These are phyloP conservation scores for Aureobasidium uvarum DNA, from an alignment of 2,329 filamentous ascomycete genomes.

Conservation along the genomic window DNA sequence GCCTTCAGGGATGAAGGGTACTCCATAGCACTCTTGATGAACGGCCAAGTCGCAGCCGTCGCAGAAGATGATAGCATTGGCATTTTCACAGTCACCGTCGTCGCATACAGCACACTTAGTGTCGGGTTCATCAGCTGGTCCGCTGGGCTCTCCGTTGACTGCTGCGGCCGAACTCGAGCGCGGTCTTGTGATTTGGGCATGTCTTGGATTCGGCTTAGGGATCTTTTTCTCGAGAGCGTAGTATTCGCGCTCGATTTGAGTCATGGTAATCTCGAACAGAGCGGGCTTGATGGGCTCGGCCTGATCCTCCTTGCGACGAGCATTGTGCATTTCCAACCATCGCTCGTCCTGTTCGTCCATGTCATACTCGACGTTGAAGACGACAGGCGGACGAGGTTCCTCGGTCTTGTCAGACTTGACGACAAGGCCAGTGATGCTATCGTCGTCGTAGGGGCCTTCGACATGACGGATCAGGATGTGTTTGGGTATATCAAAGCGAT, in stretches of 20 bases:
- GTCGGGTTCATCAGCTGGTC: constrained; percentile 84
- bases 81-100: constrained; percentile 99
- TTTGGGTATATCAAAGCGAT: constrained; percentile 78
- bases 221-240: constrained; percentile 90
- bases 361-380: constrained; percentile 93
- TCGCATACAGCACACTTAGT: constrained; percentile 98
- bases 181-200: constrained; percentile 88
- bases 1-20: constrained; percentile 96
- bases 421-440: constrained; percentile 53
- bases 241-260: constrained; percentile 99
- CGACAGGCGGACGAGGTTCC: constrained; percentile 48
- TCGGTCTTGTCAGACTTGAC: constrained; percentile 57
- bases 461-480: constrained; percentile 64
- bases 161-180: constrained; percentile 91
- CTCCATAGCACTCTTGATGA: constrained; percentile 97
- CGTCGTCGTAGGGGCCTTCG: constrained; percentile 62
- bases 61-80: constrained; percentile 98
- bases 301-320: constrained; percentile 68
- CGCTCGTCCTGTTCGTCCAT: constrained; percentile 99
- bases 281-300: constrained; percentile 85
- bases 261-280: constrained; percentile 96
- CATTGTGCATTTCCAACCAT: constrained; percentile 86
- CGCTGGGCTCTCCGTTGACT: constrained; percentile 86
- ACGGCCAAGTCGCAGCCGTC: constrained; percentile 97
- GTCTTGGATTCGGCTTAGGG: constrained; percentile 94